phyloP scores from a whole-genome alignment of 306 rosid genomes.

The barrel medic (Medicago truncatula) region MtrunA17r5.0-ANR NC_053048.1:43004501-43005000 shows the following conservation, averaged over 20 bases:
- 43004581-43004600: conserved; percentile 61
- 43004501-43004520: conserved; percentile 80
- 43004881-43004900: conserved; percentile 81
- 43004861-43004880: conserved; percentile 90
- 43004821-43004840: conserved; percentile 59
- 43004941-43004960: conserved; percentile 33
- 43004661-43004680: conserved; percentile 32
- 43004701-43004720: conserved; percentile 31
- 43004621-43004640: conserved; percentile 78
- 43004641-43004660: conserved; percentile 82
- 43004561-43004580: conserved; percentile 75
- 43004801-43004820: conserved; percentile 30
- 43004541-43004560: conserved; percentile 72
- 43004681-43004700: conserved; percentile 21
- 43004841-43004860: conserved; percentile 84
- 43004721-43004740: conserved; percentile 19
- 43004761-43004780: conserved; percentile 13
- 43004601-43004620: conserved; percentile 73
- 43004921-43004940: conserved; percentile 45
- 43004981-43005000: conserved; percentile 66
- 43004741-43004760: conserved; percentile 2
- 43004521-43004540: conserved; percentile 79
- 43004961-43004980: conserved; percentile 45
- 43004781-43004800: conserved; percentile 22
- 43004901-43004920: conserved; percentile 86